Evolutionary conservation across 1,284 basidiomycete species (phyloP), one percentile per base, ranked within the genome.

Genomic region (Fomitopsis schrenkii): DNA sequence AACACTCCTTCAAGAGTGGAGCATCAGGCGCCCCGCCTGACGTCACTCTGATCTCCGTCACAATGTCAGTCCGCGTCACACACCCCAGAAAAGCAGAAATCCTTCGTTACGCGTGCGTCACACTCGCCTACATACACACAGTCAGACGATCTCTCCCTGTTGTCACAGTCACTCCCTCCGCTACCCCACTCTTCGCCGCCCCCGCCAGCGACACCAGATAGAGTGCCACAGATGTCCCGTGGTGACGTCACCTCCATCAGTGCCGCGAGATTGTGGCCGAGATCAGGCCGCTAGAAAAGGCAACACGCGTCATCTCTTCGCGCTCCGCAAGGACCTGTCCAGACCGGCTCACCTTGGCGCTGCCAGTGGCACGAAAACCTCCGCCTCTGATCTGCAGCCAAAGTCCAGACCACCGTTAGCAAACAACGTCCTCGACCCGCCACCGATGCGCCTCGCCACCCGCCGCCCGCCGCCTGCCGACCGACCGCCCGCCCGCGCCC

Each of bases 281-380:
- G 59, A 71, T 71, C 58, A 71, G 64, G 19, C 70, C 70, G 52
- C 70, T 71, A 57, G 8, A 55, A 57, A 22, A 59, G 61, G 36
- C 62, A 68, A 67, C 67, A 69, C 48, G 71, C 71, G 72, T 71
- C 68, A 67, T 55, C 42, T 33, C 57, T 56, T 50, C 57, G 57
- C 45, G 54, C 58, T 41, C 50, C 59, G 44, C 40, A 50, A 30
- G 26, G 53, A 56, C 48, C 60, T 58, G 55, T 59, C 50, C 59
- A 45, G 53, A 46, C 75, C 70, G 30, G 64, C 63, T 28, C 60
- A 89, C 87, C 88, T 91, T 38, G 93, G 92, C 36, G 90, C 88
- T n/a, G 88, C 79, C 54, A 91, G 77, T 46, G 93, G 92, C 66
- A 85, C 80, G 75, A 94, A 94, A 26, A 94, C 92, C 71, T 94